Evolutionary conservation across 2,329 filamentous ascomycete genomes (phyloP), one percentile per base, ranked within the genome.

Genomic region (Escovopsis sp.): DNA sequence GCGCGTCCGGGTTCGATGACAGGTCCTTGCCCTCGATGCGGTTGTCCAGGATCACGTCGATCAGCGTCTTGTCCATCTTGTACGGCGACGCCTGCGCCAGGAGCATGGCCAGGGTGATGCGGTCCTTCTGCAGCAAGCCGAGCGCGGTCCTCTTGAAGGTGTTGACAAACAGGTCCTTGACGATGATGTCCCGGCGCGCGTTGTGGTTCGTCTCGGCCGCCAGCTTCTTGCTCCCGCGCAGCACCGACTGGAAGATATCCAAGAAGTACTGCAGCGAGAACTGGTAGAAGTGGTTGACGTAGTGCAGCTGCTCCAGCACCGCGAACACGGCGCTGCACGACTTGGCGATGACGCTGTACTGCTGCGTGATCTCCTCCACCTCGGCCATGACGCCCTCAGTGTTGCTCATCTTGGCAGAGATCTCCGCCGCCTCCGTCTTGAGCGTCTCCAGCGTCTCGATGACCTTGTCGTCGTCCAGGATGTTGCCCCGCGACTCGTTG

Each of bases 241-340:
- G 69, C 7, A 98, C 90, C 5, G 80, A 76, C 53, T 93, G 83
- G 71, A 98, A 98, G 47, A 98, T 98, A 54, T 94, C 83, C 37
- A 94, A 72, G 62, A 98, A 98, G 61, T 94, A 98, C 57, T 94
- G 87, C 40, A 98, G 70, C 27, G 90, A 98, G 68, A 98, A 98
- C 55, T 96, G 92, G 59, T 98, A 98, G 62, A 96, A 96, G 65
- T 96, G 90, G 57, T 98, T 94, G 55, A 98, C 78, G 53, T 94
- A 92, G 58, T 96, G 88, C 39, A 98, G 72, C 57, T 98, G 88
- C 61, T 98, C 92, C 41, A 98, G 67, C 12, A 98, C 83, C 23
- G 92, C 86, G 55, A 96, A 98, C 29, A 98, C 88, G 37, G 90
- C 87, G 61, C 88, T 94, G 70, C 90, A 98, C 29, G 90, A 88